Evolutionary conservation across 2,329 filamentous ascomycete genomes (phyloP).

Genomic region (Byssothecium circinans): DNA sequence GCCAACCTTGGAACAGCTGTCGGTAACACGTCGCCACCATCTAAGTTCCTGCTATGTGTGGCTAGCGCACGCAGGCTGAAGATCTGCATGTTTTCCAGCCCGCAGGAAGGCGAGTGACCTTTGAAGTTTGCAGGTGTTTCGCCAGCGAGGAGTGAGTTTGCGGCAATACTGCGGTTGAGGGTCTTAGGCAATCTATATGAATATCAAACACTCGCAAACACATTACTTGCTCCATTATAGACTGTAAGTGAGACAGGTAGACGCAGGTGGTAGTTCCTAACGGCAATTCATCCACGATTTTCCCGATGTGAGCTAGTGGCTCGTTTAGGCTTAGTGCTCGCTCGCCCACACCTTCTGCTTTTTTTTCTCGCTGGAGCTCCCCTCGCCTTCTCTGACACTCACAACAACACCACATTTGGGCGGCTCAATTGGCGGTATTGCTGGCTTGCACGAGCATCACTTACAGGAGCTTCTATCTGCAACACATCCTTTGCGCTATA

Average conservation of each 20-base stretch:
- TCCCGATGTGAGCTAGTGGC: slow-evolving; percentile 1
- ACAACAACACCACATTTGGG: slow-evolving; percentile 11
- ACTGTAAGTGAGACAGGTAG: neutral
- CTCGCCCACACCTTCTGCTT: slow-evolving; percentile 3
- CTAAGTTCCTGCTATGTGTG: slow-evolving; percentile 9
- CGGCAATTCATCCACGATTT: slow-evolving; percentile 3
- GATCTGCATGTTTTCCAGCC: slow-evolving; percentile 8
- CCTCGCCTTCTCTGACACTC: slow-evolving; percentile 21
- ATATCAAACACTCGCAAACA: too few relatives aligned
- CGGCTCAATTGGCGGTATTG: slow-evolving; percentile 17
- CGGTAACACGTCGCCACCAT: neutral
- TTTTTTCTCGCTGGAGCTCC: slow-evolving; percentile 23
- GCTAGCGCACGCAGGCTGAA: slow-evolving; percentile 10
- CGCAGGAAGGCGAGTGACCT: neutral
- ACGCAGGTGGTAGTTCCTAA: neutral
- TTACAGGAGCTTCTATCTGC: slow-evolving; percentile 17
- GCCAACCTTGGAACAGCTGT: neutral
- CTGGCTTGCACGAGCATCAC: slow-evolving; percentile 7
- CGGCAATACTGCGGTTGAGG: neutral
- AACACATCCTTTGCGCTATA: slow-evolving; percentile 13
- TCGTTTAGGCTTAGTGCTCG: neutral
- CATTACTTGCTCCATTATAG: neutral
- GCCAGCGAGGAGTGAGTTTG: neutral
- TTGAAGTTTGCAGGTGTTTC: neutral
- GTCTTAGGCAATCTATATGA: too few relatives aligned